phyloP scores from a whole-genome alignment of 176 grass and related monocot genomes.

The Dendrocalamus sinicus region DNA sequence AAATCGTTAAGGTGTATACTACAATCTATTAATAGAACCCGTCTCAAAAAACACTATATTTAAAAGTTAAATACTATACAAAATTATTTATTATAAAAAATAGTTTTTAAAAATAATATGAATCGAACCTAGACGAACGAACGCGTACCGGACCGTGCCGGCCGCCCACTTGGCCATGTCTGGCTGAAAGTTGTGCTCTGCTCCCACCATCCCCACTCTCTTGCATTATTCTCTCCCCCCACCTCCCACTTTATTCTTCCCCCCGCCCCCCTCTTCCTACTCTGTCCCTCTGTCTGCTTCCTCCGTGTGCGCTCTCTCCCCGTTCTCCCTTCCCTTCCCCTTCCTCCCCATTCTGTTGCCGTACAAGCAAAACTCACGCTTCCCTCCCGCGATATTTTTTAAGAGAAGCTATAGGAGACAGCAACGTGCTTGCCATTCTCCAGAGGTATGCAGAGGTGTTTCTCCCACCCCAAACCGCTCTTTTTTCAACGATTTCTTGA shows the following conservation, averaged over 20 bases:
- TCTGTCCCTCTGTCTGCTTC: slow-evolving; percentile 44
- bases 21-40: too few species aligned
- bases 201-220: slow-evolving; percentile 37
- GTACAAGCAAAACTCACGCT: slow-evolving; percentile 19
- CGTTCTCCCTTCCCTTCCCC: not conserved
- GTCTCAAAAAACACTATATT: too few species aligned
- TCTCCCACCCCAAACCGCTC: not conserved
- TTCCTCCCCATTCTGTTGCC: slow-evolving; percentile 26
- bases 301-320: not conserved
- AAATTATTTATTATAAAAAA: too few species aligned
- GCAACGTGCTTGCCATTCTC: slow-evolving; percentile 30
- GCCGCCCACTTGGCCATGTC: too few species aligned
- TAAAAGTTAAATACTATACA: too few species aligned
- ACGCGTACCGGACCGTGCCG: too few species aligned
- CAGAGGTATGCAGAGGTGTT: slow-evolving; percentile 17
- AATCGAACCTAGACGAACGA: too few species aligned
- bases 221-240: slow-evolving; percentile 47
- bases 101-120: too few species aligned
- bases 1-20: too few species aligned
- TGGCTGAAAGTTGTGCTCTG: slow-evolving; percentile 44
- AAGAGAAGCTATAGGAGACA: not conserved
- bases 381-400: not conserved
- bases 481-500: not conserved
- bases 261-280: slow-evolving; percentile 24
- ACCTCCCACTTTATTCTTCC: slow-evolving; percentile 39